phyloP scores from a whole-genome alignment of 2,329 filamentous ascomycete species.

The Trichoderma cornu-damae region DNA sequence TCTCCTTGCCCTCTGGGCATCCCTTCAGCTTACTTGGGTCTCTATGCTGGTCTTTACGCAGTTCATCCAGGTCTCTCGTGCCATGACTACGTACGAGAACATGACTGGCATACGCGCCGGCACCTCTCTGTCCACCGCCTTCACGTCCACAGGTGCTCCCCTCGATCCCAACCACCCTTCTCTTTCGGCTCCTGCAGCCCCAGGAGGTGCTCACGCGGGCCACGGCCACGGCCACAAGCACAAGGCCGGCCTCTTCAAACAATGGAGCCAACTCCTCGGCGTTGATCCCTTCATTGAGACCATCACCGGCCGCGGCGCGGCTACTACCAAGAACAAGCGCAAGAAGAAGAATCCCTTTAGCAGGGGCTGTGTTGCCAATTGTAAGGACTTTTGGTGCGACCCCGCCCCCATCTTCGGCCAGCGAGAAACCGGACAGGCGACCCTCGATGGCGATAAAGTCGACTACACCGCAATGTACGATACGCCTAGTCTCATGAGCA shows the following conservation, averaged over 20 bases:
- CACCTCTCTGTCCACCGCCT: conserved; percentile 57
- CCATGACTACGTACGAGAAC: conserved; percentile 94
- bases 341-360: conserved; percentile 76
- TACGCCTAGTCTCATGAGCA: conserved; percentile 63
- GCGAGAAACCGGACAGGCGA: conserved; percentile 66
- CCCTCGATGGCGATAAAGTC: conserved; percentile 71
- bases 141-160: conserved; percentile 72
- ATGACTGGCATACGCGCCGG: conserved; percentile 72
- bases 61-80: conserved; percentile 83
- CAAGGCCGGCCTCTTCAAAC: conserved; percentile 63
- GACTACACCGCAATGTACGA: conserved; percentile 92
- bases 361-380: conserved; percentile 78
- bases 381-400: conserved; percentile 95
- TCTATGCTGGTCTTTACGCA: conserved; percentile 96
- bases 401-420: conserved; percentile 73
- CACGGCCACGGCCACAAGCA: conserved; percentile 47
- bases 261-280: conserved; percentile 80
- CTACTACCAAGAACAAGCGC: conserved; percentile 49
- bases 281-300: conserved; percentile 93
- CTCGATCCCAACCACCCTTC: conserved; percentile 63
- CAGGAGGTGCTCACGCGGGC: conserved; percentile 33
- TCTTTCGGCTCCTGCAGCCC: conserved; percentile 48
- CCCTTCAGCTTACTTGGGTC: conserved; percentile 87
- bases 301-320: conserved; percentile 74
- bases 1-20: conserved; percentile 71